Percentiles rank a stretch among this genome's conserved stretches.
Conservation (phyloP, 2,329 filamentous ascomycete species). For the Aaosphaeria arxii region DNA sequence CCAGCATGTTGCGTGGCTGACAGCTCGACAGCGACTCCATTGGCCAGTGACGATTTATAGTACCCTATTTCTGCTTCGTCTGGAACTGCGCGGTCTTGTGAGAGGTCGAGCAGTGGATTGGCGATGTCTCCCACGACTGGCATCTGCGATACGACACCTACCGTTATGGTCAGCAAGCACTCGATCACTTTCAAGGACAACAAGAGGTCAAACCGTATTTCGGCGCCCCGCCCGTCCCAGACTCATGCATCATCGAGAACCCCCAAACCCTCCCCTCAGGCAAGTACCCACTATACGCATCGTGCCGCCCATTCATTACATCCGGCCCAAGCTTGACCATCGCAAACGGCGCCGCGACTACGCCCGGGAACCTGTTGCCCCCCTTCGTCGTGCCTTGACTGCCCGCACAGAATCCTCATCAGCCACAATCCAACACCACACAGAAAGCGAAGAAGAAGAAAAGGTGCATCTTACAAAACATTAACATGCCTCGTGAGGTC, state of each 20-base stretch:
- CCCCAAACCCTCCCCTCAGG: conserved; percentile 29
- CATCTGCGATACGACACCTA: conserved; percentile 35
- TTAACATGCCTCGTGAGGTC: conserved; percentile 34
- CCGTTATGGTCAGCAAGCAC: conserved; percentile 8
- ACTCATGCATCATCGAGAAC: conserved; percentile 36
- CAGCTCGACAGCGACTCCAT: conserved; percentile 57
- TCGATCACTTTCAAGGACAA: background rate
- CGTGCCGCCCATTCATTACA: conserved; percentile 22
- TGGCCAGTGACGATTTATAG: conserved; percentile 55
- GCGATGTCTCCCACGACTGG: conserved; percentile 23
- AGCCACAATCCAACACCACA: background rate
- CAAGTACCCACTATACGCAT: conserved; percentile 37
- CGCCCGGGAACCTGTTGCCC: conserved; percentile 38
- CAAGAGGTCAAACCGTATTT: conserved; percentile 8
- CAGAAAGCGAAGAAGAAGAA: too few relatives aligned
- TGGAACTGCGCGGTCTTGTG: conserved; percentile 47
- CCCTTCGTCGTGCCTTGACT: conserved; percentile 27
- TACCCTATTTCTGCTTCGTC: conserved; percentile 61
- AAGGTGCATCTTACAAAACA: conserved; percentile 24
- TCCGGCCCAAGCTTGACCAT: conserved; percentile 38
- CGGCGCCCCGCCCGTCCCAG: conserved; percentile 32
- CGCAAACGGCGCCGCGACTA: conserved; percentile 35
- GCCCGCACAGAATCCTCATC: background rate
- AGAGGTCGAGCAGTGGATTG: conserved; percentile 56
- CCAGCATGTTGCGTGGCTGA: conserved; percentile 57